phyloP scores from a whole-genome alignment of 768 basidiomycete genomes.

The Auricularia cornea region DNA sequence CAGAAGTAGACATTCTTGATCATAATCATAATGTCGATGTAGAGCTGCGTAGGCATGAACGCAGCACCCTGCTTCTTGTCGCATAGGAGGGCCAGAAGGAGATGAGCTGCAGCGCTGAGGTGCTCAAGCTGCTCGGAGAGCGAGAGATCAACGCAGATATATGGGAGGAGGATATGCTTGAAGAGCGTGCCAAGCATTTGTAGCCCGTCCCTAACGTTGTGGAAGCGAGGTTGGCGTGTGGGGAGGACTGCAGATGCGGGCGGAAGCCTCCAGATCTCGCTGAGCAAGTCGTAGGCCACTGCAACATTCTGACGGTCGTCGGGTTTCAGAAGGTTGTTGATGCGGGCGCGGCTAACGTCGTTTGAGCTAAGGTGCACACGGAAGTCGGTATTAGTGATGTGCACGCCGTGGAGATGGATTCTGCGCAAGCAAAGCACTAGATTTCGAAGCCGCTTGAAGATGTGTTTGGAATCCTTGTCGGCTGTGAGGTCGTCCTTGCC shows the following conservation, averaged over 20 bases:
- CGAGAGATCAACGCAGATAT: constrained; percentile 19
- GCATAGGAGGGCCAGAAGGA: constrained; percentile 16
- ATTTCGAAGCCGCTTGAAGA: constrained; percentile 8
- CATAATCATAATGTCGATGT: constrained; percentile 28
- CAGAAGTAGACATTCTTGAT: constrained; percentile 34
- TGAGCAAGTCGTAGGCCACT: constrained; percentile 3
- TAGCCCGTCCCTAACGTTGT: constrained; percentile 15
- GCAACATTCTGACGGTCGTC: constrained; percentile 10
- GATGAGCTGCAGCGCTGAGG: constrained; percentile 27
- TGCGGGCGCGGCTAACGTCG: neutral
- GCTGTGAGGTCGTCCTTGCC: constrained; percentile 8
- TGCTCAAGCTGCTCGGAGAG: constrained; percentile 27
- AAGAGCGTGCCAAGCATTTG: constrained; percentile 15
- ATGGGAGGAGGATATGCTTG: constrained; percentile 22
- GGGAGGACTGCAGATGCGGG: neutral
- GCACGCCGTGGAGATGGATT: neutral
- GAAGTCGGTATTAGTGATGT: neutral
- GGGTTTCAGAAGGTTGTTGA: constrained; percentile 1
- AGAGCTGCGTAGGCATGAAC: constrained; percentile 23
- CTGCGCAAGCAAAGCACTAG: constrained; percentile 1
- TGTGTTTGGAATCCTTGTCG: constrained; percentile 9
- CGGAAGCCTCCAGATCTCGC: constrained; percentile 1
- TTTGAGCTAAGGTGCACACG: neutral
- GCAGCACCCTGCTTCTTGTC: neutral
- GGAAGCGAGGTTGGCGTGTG: neutral